Evolutionary conservation across 2,329 filamentous ascomycete species (phyloP), one percentile per base, ranked within the genome.

Genomic region (Septoria linicola): DNA sequence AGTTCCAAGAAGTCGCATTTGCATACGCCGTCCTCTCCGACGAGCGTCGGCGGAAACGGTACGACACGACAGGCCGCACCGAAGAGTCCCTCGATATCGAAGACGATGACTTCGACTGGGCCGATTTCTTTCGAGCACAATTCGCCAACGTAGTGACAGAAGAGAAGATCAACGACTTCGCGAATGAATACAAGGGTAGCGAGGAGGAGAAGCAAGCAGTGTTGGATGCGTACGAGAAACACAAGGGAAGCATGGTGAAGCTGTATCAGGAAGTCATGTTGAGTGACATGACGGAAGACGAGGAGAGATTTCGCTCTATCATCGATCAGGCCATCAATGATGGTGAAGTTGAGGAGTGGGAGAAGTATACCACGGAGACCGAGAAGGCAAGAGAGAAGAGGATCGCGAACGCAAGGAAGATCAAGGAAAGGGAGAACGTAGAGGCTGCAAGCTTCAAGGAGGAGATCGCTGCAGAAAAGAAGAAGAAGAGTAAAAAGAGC

Each of bases 11-110:
- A 61, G 84, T 99, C 61, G 92, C 92, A 19, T 92, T 96, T 65
- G 92, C 93, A 45, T 96, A 97, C 67, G 92, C 90, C 27, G 82
- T 99, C 42, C 87, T 99, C 30, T 96, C 89, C 25, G 89, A 96
- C 62, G 78, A 86, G 17, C 77, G 79, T 16, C 83, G 93, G 46
- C 87, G 93, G 60, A 83, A 84, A 62, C 87, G 89, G 53, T 99
- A 96, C 74, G 92, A 99, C 67, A 78, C 80, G 46, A 97, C 92
- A 0, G 93, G 93, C 48, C 93, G 87, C 49, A 97, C 91, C 0
- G 83, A 88, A 8, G 91, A 96, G 66, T 85, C 83, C 7, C 81
- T 95, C 17, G 80, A 78, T 45, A 64, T 85, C 25, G 72, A 77
- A 47, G 75, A 75, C 50, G 84, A 88, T 53, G 74, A 75, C 54